Base-by-base conservation (phyloP, 768 basidiomycete genomes). In the Imleria badia region DNA sequence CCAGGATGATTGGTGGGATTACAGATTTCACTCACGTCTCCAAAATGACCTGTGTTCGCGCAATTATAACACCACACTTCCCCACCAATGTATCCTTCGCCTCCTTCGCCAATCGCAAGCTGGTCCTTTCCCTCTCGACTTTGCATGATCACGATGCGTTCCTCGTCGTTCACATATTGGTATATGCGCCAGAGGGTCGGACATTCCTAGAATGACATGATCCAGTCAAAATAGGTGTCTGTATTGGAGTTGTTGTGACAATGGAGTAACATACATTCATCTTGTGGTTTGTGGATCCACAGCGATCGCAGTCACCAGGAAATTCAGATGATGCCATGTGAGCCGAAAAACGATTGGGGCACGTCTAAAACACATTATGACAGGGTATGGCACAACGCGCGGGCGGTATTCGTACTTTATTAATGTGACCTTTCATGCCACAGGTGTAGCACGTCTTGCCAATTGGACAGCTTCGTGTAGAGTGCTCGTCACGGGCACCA, bases 61-160 rank as follows among this genome's bases (percentile, higher is more conserved):
- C 91, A 93, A 60, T 88, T 89, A 65, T 91, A 89, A 67, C 91
- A 93, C 87, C 87, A 92, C 60, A 82, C 76, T 63, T 89, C 88
- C 33, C 71, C 68, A 6, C 81, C 86, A 50, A 92, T 84, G 68
- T 87, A 91, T 7, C 85, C 88, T 67, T 91, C 91, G 11, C 89
- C 87, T 14, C 91, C 89, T 51, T 85, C 65, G 12, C 89, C 88
- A 8, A 89, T 69, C 13, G 65, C 63, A 7, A 84, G 64, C 5
- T 72, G 66, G 40, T 75, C 78, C 65, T 79, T 87, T 26, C 73
- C 66, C 55, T 79, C 76, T 30, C 89, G 82, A 19, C 55, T 61
- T 17, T 66, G 63, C 3, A 86, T 67, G 39, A 78, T 79, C 7
- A 62, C 55, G 12, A 68, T 64, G 30, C 81, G 81, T 41, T 81